phyloP scores from a whole-genome alignment of 805 yeast species.

The Wickerhamomyces rabaulensis region DNA sequence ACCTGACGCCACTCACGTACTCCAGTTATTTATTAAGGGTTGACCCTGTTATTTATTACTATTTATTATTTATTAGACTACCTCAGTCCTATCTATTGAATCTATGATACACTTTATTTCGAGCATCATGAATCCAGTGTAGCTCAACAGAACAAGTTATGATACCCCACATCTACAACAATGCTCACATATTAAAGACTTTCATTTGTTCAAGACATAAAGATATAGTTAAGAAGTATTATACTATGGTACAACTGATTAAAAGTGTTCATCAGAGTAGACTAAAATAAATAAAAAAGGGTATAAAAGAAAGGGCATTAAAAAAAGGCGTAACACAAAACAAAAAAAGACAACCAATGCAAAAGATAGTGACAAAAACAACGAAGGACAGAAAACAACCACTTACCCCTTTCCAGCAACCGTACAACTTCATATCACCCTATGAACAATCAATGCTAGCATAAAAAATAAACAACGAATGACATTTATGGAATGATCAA shows the following conservation, averaged over 20 bases:
- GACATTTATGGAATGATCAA: background rate
- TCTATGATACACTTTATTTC: background rate
- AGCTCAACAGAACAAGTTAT: too few species aligned
- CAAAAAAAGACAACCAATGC: background rate
- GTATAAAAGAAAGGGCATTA: background rate
- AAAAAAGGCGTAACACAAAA: background rate
- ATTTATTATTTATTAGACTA: slow-evolving; percentile 7
- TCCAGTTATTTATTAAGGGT: background rate
- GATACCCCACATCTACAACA: background rate
- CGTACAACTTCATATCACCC: background rate
- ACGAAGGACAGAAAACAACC: background rate
- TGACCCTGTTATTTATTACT: slow-evolving; percentile 1
- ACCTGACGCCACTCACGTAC: background rate
- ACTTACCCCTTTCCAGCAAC: background rate
- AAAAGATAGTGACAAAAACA: background rate
- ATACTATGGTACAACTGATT: background rate
- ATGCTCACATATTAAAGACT: background rate
- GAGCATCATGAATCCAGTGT: too few species aligned
- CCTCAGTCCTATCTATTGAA: slow-evolving; percentile 5
- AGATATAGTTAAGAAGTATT: background rate
- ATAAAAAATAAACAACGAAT: background rate
- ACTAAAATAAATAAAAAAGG: too few species aligned
- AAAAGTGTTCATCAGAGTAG: background rate
- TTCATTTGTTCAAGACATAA: background rate
- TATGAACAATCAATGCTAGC: background rate